Evolutionary conservation across 2,329 filamentous ascomycete genomes (phyloP).

Genomic region (Xylaria sp.): DNA sequence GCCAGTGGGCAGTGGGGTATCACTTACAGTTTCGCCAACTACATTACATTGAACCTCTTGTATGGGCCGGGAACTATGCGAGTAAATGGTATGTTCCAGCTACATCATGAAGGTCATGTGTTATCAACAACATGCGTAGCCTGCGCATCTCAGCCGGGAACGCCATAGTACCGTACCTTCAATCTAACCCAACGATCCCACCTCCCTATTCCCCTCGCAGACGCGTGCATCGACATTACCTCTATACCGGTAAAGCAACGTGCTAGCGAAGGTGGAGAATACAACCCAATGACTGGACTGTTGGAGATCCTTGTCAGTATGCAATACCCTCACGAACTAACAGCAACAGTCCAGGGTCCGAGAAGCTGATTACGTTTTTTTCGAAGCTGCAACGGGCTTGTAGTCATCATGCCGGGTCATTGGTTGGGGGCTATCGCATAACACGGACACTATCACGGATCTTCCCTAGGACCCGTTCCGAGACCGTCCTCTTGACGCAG

Average conservation of each 20-base stretch:
- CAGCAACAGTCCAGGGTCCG: slow-evolving; percentile 21
- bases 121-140: slow-evolving; percentile 39
- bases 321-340: slow-evolving; percentile 27
- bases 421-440: slow-evolving; percentile 37
- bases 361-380: slow-evolving; percentile 38
- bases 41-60: neutral
- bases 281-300: slow-evolving; percentile 15
- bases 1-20: neutral
- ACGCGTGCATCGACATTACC: slow-evolving; percentile 9
- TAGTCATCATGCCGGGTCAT: slow-evolving; percentile 33
- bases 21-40: neutral
- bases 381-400: slow-evolving; percentile 40
- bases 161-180: slow-evolving; percentile 33
- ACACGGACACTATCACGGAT: slow-evolving; percentile 35
- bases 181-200: slow-evolving; percentile 34
- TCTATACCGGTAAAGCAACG: slow-evolving; percentile 16
- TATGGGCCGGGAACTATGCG: slow-evolving; percentile 1
- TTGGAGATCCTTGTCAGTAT: slow-evolving; percentile 29
- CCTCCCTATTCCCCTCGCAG: slow-evolving; percentile 24
- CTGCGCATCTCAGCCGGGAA: slow-evolving; percentile 31
- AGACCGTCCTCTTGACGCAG: slow-evolving; percentile 22
- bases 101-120: slow-evolving; percentile 41
- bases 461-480: slow-evolving; percentile 34
- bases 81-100: slow-evolving; percentile 30
- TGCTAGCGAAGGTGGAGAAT: slow-evolving; percentile 19